Evolutionary conservation across 1,284 basidiomycete species (phyloP).

Genomic region (Sporisorium exsertum): DNA sequence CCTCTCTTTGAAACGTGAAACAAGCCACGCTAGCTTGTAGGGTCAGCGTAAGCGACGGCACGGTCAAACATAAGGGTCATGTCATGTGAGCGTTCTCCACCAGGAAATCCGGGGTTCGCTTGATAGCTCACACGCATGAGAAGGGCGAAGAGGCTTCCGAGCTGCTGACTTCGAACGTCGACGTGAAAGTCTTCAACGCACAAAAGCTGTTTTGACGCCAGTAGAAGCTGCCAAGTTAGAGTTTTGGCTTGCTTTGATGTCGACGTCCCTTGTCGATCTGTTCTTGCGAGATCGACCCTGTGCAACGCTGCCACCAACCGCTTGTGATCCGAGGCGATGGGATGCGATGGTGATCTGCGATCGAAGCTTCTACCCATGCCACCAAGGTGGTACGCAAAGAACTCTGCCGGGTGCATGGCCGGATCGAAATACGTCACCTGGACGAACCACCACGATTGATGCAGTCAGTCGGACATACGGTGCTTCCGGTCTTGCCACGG

Average conservation of each 20-base stretch:
- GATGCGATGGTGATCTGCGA: neutral
- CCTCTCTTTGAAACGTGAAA: neutral
- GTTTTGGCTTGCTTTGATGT: neutral
- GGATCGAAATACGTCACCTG: too few relatives aligned
- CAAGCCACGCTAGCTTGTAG: too few relatives aligned
- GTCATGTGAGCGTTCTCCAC: slow-evolving; percentile 3
- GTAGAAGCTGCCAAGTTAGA: neutral
- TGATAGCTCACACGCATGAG: neutral
- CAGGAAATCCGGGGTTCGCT: slow-evolving; percentile 5
- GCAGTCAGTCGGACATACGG: neutral
- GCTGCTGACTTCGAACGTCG: neutral
- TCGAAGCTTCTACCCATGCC: neutral
- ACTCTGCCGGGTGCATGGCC: too few relatives aligned
- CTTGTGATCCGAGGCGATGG: neutral
- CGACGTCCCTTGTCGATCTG: slow-evolving; percentile 3
- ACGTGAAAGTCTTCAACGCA: neutral
- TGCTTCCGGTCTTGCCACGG: neutral
- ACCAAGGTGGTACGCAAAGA: neutral
- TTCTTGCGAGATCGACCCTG: neutral
- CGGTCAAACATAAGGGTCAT: neutral
- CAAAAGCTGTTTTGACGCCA: neutral
- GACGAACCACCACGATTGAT: too few relatives aligned
- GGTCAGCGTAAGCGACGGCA: slow-evolving; percentile 6
- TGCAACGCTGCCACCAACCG: slow-evolving; percentile 1
- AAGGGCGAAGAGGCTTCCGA: neutral